Conservation (phyloP, 371 early-diverging fungal species). For the Fennellomyces sp. region DNA sequence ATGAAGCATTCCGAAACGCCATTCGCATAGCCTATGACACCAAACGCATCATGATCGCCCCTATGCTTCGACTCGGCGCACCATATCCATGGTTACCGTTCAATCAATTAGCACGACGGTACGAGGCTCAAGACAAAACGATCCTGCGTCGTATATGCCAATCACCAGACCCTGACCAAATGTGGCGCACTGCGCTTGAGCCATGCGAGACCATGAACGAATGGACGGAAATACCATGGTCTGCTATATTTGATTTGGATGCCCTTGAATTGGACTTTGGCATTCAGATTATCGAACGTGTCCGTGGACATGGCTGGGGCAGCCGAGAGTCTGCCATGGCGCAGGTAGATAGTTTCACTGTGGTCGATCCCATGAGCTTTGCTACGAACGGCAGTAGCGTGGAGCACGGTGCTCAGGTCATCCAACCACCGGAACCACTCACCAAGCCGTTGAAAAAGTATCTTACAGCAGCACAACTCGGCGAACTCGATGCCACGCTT, state of each 20-base stretch:
- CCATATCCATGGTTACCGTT: slow-evolving; percentile 45
- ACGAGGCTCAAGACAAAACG: slow-evolving; percentile 39
- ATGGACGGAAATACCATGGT: slow-evolving; percentile 35
- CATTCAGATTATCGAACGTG: slow-evolving; percentile 41
- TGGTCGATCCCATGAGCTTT: slow-evolving; percentile 43
- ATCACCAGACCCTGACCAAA: not conserved
- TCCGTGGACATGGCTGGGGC: slow-evolving; percentile 43
- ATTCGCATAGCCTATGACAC: slow-evolving; percentile 46
- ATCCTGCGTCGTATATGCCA: slow-evolving; percentile 22
- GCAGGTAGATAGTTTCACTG: slow-evolving; percentile 21
- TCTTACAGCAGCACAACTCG: slow-evolving; percentile 16
- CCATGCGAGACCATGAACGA: slow-evolving; percentile 21
- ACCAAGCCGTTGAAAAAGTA: slow-evolving; percentile 34
- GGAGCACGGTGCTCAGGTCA: slow-evolving; percentile 25
- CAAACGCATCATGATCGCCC: slow-evolving; percentile 49
- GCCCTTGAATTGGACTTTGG: slow-evolving; percentile 28
- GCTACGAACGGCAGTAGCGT: slow-evolving; percentile 38
- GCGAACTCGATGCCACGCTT: slow-evolving; percentile 16
- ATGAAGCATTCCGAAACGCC: slow-evolving; percentile 48
- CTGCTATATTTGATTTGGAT: slow-evolving; percentile 20
- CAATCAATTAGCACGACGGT: slow-evolving; percentile 31
- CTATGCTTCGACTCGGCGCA: slow-evolving; percentile 41
- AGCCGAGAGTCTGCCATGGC: slow-evolving; percentile 30
- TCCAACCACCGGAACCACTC: slow-evolving; percentile 13
- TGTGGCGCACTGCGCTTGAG: slow-evolving; percentile 28